phyloP scores from a whole-genome alignment of 306 rosid species.

The Lathyrus oleraceus region DNA sequence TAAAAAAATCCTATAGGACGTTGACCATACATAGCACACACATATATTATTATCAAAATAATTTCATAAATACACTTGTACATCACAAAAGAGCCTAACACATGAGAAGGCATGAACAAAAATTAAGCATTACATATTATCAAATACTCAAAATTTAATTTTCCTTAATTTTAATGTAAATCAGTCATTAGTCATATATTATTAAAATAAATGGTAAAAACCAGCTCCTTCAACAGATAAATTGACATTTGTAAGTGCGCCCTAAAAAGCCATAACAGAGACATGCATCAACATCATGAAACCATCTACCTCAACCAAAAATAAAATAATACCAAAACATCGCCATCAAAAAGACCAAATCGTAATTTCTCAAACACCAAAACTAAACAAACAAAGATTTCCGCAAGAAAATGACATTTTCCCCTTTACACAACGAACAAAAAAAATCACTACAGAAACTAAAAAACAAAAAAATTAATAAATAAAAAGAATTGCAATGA shows the following conservation, averaged over 20 bases:
- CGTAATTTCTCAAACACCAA: conserved; percentile 9
- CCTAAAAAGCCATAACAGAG: not conserved
- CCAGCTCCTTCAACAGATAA: not conserved
- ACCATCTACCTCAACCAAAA: not conserved
- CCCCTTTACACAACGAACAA: not conserved
- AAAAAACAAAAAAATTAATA: not conserved
- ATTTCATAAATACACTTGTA: not conserved
- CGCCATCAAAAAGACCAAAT: conserved; percentile 15
- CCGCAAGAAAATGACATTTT: conserved; percentile 33
- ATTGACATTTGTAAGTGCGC: not conserved
- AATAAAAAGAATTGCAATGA: not conserved
- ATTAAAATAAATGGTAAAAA: not conserved
- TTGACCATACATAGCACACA: not conserved
- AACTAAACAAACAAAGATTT: not conserved
- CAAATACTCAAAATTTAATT: not conserved
- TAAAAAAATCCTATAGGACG: not conserved
- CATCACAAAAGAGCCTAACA: not conserved
- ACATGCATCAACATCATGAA: conserved; percentile 26
- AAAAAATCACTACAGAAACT: not conserved
- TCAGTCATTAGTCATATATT: not conserved
- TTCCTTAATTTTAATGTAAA: not conserved
- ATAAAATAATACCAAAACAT: conserved; percentile 18
- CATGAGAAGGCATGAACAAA: not conserved
- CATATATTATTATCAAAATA: not conserved
- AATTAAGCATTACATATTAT: not conserved